A percentile compares a stretch with the other conserved stretches of the same genome.
These are phyloP conservation scores for Stipa capillata DNA, from an alignment of 176 grass and related monocot species.

Conservation along the genomic window DNA sequence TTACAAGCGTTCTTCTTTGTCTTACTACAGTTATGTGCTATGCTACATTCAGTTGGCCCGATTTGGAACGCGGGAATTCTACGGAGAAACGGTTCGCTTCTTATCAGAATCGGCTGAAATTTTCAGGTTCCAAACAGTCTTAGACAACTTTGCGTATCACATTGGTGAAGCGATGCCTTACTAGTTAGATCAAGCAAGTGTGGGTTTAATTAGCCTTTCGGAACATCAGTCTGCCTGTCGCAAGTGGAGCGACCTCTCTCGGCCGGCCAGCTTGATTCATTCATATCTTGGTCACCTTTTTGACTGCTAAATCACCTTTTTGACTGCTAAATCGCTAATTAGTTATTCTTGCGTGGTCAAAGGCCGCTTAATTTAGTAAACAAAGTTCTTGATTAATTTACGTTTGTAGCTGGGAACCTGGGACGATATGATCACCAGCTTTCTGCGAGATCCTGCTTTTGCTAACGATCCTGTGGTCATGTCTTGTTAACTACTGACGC, in stretches of 20 bases:
- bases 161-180: neutral
- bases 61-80: neutral
- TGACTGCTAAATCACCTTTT: neutral
- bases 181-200: neutral
- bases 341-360: slow-evolving; percentile 5
- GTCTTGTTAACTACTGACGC: neutral
- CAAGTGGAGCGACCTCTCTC: neutral
- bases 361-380: slow-evolving; percentile 9
- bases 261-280: neutral
- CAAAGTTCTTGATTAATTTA: neutral
- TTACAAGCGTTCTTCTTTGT: neutral
- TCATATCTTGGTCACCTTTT: neutral
- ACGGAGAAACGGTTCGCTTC: neutral
- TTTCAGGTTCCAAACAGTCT: too few species aligned
- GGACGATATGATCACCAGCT: slow-evolving; percentile 13
- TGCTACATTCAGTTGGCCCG: too few species aligned
- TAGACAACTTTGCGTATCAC: neutral
- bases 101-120: too few species aligned
- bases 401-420: neutral
- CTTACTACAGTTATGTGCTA: too few species aligned
- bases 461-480: neutral
- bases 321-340: neutral
- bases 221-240: neutral
- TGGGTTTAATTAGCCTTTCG: neutral
- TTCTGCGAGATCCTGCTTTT: slow-evolving; percentile 1